A percentile compares a stretch with the other conserved stretches of the same genome.
phyloP scores from a whole-genome alignment of 164 flowering plant genomes.

The Nelumbo lutea region DNA sequence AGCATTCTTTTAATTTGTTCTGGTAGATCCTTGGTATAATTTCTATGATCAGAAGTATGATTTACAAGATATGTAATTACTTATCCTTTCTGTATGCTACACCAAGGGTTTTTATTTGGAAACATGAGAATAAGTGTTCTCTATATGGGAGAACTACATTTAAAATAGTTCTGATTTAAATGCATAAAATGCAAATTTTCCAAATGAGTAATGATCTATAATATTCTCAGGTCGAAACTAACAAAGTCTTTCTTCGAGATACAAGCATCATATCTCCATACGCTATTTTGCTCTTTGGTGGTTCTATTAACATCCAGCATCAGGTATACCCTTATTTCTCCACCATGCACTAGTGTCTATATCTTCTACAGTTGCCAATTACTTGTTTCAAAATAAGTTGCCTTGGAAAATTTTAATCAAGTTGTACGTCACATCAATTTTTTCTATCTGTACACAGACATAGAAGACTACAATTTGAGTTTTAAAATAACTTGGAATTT shows the following conservation, averaged over 20 bases:
- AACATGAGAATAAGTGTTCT: too few species aligned
- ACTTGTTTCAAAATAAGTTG: background rate
- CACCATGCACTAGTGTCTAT: background rate
- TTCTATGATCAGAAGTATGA: too few species aligned
- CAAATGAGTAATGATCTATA: background rate
- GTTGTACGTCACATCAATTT: background rate
- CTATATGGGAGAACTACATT: too few species aligned
- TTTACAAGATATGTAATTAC: too few species aligned
- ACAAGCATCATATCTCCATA: slow-evolving; percentile 84
- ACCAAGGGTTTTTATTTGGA: too few species aligned
- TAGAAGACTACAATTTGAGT: too few species aligned
- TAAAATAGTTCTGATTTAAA: background rate
- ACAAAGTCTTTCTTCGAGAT: slow-evolving; percentile 78
- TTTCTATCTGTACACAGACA: background rate
- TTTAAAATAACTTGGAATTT: too few species aligned
- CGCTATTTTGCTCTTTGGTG: slow-evolving; percentile 83
- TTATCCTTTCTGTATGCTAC: too few species aligned
- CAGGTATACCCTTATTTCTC: slow-evolving; percentile 43
- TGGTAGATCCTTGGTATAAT: too few species aligned
- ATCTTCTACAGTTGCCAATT: background rate
- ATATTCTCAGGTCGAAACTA: slow-evolving; percentile 72
- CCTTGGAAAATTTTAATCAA: background rate
- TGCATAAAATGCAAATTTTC: background rate
- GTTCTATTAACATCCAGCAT: slow-evolving; percentile 74
- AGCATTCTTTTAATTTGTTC: too few species aligned